Evolutionary conservation across 305 asterid genomes (phyloP).

Genomic region (Fraxinus angustifolia): DNA sequence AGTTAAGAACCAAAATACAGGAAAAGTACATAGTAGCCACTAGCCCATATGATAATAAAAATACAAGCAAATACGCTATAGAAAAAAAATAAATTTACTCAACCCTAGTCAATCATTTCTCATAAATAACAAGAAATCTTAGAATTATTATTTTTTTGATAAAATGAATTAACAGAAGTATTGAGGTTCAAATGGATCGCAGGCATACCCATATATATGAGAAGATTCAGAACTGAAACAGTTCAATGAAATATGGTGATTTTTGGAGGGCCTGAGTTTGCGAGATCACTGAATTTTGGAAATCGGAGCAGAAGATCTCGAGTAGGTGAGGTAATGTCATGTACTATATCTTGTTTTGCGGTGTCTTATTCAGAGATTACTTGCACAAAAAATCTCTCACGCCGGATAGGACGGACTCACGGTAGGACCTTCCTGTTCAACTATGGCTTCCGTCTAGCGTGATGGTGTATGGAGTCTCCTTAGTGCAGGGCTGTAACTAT

Average conservation of each 20-base stretch:
- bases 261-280: not conserved
- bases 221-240: not conserved
- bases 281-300: not conserved
- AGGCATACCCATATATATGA: conserved; percentile 37
- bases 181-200: conserved; percentile 19
- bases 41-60: not conserved
- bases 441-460: too few relatives aligned
- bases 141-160: not conserved
- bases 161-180: not conserved
- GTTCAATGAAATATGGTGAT: not conserved
- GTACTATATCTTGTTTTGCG: not conserved
- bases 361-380: not conserved
- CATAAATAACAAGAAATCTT: conserved; percentile 28
- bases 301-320: not conserved
- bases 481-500: too few relatives aligned
- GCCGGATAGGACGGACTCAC: too few relatives aligned
- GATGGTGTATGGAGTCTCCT: too few relatives aligned
- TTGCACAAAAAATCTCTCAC: too few relatives aligned
- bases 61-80: not conserved
- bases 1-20: conserved; percentile 11
- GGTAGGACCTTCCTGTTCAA: too few relatives aligned
- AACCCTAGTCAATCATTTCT: conserved; percentile 8
- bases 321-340: conserved; percentile 21
- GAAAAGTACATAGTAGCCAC: not conserved
- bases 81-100: not conserved